phyloP scores from a whole-genome alignment of 2,329 filamentous ascomycete genomes.

The Diplodia mutila region DNA sequence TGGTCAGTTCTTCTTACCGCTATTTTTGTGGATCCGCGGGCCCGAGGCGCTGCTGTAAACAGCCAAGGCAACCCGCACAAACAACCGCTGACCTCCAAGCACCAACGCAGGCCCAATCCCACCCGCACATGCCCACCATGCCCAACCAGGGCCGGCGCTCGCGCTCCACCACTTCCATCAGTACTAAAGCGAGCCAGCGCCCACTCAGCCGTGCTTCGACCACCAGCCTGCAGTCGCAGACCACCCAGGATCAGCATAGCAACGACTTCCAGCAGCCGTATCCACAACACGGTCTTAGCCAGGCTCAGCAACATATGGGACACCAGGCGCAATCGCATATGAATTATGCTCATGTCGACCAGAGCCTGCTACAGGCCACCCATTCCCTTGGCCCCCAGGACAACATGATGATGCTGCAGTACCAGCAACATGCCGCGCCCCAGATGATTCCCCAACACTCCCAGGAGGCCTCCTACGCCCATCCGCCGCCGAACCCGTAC shows the following conservation, averaged over 20 bases:
- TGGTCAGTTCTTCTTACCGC: constrained; percentile 24
- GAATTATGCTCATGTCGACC: constrained; percentile 37
- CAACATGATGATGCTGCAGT: constrained; percentile 19
- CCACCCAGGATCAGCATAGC: constrained; percentile 31
- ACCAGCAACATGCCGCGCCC: constrained; percentile 11
- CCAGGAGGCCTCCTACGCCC: constrained; percentile 12
- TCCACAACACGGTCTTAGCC: constrained; percentile 30
- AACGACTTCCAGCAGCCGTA: constrained; percentile 31
- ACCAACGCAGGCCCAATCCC: constrained; percentile 28
- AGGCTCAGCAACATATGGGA: constrained; percentile 32
- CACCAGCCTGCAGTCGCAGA: constrained; percentile 49
- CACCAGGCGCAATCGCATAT: constrained; percentile 20
- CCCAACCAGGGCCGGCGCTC: constrained; percentile 46
- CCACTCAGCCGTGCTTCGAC: constrained; percentile 54
- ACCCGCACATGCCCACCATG: constrained; percentile 33
- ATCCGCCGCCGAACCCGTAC: constrained; percentile 20
- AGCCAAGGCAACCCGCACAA: constrained; percentile 31
- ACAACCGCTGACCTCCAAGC: constrained; percentile 32
- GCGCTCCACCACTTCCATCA: constrained; percentile 51
- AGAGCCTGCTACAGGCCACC: constrained; percentile 41
- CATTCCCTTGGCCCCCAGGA: constrained; percentile 30
- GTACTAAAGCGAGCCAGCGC: constrained; percentile 47
- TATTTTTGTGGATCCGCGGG: constrained; percentile 24
- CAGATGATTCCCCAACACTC: constrained; percentile 26
- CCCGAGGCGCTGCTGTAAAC: constrained; percentile 24